A percentile compares a stretch with the other conserved stretches of the same genome.
Conservation (phyloP, 2,329 filamentous ascomycete genomes). For the Pseudogymnoascus sp. region DNA sequence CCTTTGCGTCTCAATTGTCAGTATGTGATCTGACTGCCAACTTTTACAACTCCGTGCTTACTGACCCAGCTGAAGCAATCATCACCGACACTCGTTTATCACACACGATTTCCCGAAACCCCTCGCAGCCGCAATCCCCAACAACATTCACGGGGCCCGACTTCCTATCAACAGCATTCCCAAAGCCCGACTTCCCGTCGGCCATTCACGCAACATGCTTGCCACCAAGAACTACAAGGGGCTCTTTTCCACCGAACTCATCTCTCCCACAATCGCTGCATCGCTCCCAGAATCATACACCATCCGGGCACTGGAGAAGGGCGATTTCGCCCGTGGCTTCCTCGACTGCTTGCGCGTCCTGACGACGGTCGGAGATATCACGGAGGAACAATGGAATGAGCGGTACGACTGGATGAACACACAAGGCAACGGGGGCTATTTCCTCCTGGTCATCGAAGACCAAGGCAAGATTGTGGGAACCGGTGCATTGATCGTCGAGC, state of each 20-base stretch:
- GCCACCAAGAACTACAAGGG: conserved; percentile 32
- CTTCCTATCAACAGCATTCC: neutral
- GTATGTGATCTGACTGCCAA: neutral
- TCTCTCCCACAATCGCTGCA: conserved; percentile 66
- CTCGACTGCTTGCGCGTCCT: conserved; percentile 86
- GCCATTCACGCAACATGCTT: neutral
- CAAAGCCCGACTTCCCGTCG: neutral
- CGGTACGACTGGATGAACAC: conserved; percentile 72
- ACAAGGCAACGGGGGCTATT: conserved; percentile 66
- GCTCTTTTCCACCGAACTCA: conserved; percentile 70
- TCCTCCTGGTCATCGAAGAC: conserved; percentile 77
- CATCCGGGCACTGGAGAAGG: conserved; percentile 69
- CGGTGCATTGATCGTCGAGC: conserved; percentile 82
- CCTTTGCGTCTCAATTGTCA: neutral
- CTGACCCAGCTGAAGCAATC: neutral
- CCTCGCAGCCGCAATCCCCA: neutral
- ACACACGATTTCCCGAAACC: neutral
- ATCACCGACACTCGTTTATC: neutral
- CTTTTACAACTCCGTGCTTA: neutral
- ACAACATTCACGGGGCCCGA: neutral
- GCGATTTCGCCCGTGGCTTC: conserved; percentile 75
- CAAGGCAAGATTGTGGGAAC: conserved; percentile 66
- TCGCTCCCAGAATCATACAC: conserved; percentile 74
- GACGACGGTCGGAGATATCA: conserved; percentile 84
- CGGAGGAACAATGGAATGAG: conserved; percentile 62